Base-by-base conservation (phyloP, 2,329 filamentous ascomycete genomes). In the Coniella vitis region DNA sequence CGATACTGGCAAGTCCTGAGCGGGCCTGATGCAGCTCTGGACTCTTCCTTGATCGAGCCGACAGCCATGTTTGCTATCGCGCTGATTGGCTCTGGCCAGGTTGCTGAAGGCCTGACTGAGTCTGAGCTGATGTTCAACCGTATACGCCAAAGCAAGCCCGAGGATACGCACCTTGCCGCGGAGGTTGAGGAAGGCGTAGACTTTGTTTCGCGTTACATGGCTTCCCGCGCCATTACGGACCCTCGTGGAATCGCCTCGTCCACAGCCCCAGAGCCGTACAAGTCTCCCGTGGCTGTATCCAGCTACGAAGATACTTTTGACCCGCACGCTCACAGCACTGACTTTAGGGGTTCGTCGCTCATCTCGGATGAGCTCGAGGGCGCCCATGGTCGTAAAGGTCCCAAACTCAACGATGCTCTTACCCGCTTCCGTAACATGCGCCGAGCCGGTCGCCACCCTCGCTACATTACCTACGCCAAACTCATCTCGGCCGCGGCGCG, bases 391-490 rank as follows among this genome's bases (percentile, higher is more conserved):
- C 83, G 86, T 51, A 81, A 83, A 56, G 83, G 83, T 19, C 78
- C 83, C 45, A 82, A 85, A 56, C 74, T 96, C 53, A 84, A 84
- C 55, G 89, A 95, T 56, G 88, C 90, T 32, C 71, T 97, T 54
- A 76, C 75, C 55, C 86, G 89, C 58, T 88, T 97, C 69, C 87
- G 84, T 64, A 95, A 95, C 69, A 95, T 96, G 73, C 90, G 93
- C 55, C 88, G 90, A 51, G 81, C 87, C 61, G 90, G 91, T 55
- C 84, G 90, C 62, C 90, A 96, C 64, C 90, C 91, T 45, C 83
- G 91, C 52, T 97, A 97, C 71, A 93, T 95, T 66, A 95, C 90
- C 1, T 96, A 97, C 60, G 90, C 90, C 43, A 97, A 96, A 76
- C 75, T 98, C 56, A 95, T 98, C 61, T 84, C 86, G 41, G 87